These are phyloP conservation scores for Leptographium radiaticola DNA, from an alignment of 2,329 filamentous ascomycete genomes.

Conservation along the genomic window DNA sequence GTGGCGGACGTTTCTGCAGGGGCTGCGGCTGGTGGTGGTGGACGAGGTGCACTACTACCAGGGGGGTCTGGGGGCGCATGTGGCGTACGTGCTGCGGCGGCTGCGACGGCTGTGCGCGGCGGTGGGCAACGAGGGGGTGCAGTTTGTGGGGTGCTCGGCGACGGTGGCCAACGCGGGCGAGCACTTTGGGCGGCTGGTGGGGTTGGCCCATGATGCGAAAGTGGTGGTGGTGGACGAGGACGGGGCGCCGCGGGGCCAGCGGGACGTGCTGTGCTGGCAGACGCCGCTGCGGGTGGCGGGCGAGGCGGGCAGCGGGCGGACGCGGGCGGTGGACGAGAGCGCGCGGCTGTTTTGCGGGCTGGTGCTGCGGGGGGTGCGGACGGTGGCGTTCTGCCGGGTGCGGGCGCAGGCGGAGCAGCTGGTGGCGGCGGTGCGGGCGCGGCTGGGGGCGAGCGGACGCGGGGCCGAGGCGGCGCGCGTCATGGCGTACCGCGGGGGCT, in stretches of 20 bases:
- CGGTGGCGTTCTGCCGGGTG: conserved; percentile 86
- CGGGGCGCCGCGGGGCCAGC: conserved; percentile 80
- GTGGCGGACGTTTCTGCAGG: conserved; percentile 81
- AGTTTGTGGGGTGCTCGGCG: conserved; percentile 91
- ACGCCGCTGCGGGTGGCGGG: conserved; percentile 84
- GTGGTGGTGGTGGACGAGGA: conserved; percentile 80
- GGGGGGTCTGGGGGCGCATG: conserved; percentile 83
- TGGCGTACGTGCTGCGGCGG: conserved; percentile 88
- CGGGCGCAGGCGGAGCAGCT: conserved; percentile 81
- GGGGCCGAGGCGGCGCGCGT: conserved; percentile 65
- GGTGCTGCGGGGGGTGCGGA: conserved; percentile 73
- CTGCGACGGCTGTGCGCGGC: conserved; percentile 79
- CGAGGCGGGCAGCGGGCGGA: conserved; percentile 76
- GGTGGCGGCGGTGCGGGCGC: conserved; percentile 64
- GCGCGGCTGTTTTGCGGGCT: conserved; percentile 83
- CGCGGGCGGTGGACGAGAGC: conserved; percentile 72
- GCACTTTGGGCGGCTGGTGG: conserved; percentile 93
- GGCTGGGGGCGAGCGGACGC: conserved; percentile 60
- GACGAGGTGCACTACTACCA: conserved; percentile 95
- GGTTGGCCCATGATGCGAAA: conserved; percentile 37
- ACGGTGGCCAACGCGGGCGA: conserved; percentile 86
- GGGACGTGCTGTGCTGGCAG: conserved; percentile 97
- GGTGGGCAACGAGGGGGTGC: conserved; percentile 71
- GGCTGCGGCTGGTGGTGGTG: conserved; percentile 78
- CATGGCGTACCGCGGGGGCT: conserved; percentile 92